Evolutionary conservation across 345 rosid genomes (phyloP).

Genomic region (Euphorbia tirucalli): DNA sequence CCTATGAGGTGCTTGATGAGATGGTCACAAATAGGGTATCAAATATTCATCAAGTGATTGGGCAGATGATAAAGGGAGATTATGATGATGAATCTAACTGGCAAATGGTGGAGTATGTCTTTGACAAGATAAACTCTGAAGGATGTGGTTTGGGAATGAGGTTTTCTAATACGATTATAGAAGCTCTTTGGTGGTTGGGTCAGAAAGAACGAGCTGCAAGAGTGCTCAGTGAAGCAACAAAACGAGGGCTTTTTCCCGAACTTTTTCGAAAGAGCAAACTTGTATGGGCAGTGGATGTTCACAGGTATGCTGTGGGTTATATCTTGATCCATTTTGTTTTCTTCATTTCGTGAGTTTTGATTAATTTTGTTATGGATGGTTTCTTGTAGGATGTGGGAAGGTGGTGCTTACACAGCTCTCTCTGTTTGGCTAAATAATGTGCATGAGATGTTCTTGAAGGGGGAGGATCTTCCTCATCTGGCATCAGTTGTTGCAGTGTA

Average conservation of each 20-base stretch:
- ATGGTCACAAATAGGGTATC: slow-evolving; percentile 72
- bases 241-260: slow-evolving; percentile 89
- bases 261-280: slow-evolving; percentile 80
- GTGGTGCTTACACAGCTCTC: slow-evolving; percentile 67
- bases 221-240: slow-evolving; percentile 75
- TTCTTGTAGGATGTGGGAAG: slow-evolving; percentile 87
- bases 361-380: slow-evolving; percentile 23
- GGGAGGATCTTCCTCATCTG: slow-evolving; percentile 78
- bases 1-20: slow-evolving; percentile 68
- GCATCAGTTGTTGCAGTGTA: slow-evolving; percentile 81
- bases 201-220: slow-evolving; percentile 86
- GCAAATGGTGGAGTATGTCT: slow-evolving; percentile 90
- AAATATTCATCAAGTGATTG: slow-evolving; percentile 81
- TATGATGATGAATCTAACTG: slow-evolving; percentile 83
- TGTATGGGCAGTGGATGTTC: slow-evolving; percentile 85
- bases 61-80: slow-evolving; percentile 92
- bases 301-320: slow-evolving; percentile 48
- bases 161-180: slow-evolving; percentile 85
- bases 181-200: slow-evolving; percentile 96
- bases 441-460: slow-evolving; percentile 43
- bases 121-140: slow-evolving; percentile 84
- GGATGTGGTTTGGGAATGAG: slow-evolving; percentile 85
- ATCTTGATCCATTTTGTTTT: slow-evolving; percentile 10
- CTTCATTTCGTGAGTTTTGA: slow-evolving; percentile 15
- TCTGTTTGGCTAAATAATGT: slow-evolving; percentile 79